phyloP scores from a whole-genome alignment of 2,329 filamentous ascomycete species.

The Ascocoryne sarcoides region DNA sequence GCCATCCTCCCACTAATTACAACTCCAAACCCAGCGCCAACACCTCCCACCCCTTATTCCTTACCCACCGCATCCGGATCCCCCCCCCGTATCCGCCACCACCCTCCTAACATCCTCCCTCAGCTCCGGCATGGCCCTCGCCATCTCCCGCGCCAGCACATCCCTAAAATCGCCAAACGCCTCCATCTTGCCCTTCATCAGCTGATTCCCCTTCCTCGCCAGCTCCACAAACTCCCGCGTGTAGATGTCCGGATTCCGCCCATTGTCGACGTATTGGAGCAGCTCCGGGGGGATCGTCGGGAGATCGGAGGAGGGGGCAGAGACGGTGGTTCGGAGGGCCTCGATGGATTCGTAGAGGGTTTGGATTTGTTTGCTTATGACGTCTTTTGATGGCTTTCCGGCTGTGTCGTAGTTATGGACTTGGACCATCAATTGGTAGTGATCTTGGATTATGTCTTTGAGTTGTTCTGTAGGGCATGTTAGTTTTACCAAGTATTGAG shows the following conservation, averaged over 20 bases:
- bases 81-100: slow-evolving; percentile 3
- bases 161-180: slow-evolving; percentile 55
- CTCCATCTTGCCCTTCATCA: slow-evolving; percentile 54
- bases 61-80: not conserved
- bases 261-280: slow-evolving; percentile 60
- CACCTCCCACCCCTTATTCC: not conserved
- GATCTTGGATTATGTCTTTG: slow-evolving; percentile 54
- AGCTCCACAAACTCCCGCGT: slow-evolving; percentile 66
- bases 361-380: slow-evolving; percentile 32
- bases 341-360: not conserved
- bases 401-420: slow-evolving; percentile 50
- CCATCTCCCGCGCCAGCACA: slow-evolving; percentile 41
- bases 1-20: not conserved
- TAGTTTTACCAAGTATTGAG: not conserved
- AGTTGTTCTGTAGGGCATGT: slow-evolving; percentile 39
- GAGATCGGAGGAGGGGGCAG: slow-evolving; percentile 31
- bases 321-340: slow-evolving; percentile 28
- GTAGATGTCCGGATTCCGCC: slow-evolving; percentile 66
- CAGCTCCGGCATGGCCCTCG: slow-evolving; percentile 24
- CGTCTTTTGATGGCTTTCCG: slow-evolving; percentile 40
- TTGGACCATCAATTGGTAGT: slow-evolving; percentile 57
- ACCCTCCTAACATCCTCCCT: slow-evolving; percentile 22
- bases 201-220: slow-evolving; percentile 56
- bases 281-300: slow-evolving; percentile 53
- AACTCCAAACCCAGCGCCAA: not conserved